phyloP scores from a whole-genome alignment of 202 grass and related monocot species.

The Zizania palustris region DNA sequence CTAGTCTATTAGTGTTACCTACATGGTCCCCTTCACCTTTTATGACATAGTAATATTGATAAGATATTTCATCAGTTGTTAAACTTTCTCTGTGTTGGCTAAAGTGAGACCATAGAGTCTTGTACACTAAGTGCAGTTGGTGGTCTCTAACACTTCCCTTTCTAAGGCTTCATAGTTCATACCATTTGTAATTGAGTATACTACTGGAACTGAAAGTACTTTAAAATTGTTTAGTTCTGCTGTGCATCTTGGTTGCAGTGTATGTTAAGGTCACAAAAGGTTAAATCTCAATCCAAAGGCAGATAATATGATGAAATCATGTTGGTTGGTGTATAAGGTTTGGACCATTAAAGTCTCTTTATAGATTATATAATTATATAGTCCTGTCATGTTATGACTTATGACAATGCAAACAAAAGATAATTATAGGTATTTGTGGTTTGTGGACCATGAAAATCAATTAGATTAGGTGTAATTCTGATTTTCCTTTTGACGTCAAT shows the following conservation, averaged over 20 bases:
- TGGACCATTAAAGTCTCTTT: constrained; percentile 4
- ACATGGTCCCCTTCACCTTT: constrained; percentile 41
- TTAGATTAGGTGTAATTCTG: constrained; percentile 19
- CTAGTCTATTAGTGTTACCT: constrained; percentile 36
- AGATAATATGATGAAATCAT: constrained; percentile 16
- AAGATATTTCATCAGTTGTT: constrained; percentile 42
- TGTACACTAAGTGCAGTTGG: constrained; percentile 23
- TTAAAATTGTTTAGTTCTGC: constrained; percentile 1
- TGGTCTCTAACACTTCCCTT: constrained; percentile 32
- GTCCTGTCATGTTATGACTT: constrained; percentile 5
- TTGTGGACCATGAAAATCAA: constrained; percentile 36
- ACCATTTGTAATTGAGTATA: constrained; percentile 26
- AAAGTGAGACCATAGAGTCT: constrained; percentile 46
- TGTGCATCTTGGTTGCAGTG: not conserved
- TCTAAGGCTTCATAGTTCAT: constrained; percentile 22
- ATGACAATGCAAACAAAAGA: constrained; percentile 22
- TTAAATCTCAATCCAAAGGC: not conserved
- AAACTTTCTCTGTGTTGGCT: constrained; percentile 47
- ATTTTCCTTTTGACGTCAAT: constrained; percentile 24
- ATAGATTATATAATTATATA: constrained; percentile 5
- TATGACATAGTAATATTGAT: constrained; percentile 48
- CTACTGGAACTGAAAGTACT: not conserved
- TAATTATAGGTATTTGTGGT: constrained; percentile 4
- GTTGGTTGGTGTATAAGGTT: constrained; percentile 11
- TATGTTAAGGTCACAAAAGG: not conserved